Evolutionary conservation across 2,329 filamentous ascomycete genomes (phyloP), one percentile per base, ranked within the genome.

Genomic region (Polytolypa hystricis): DNA sequence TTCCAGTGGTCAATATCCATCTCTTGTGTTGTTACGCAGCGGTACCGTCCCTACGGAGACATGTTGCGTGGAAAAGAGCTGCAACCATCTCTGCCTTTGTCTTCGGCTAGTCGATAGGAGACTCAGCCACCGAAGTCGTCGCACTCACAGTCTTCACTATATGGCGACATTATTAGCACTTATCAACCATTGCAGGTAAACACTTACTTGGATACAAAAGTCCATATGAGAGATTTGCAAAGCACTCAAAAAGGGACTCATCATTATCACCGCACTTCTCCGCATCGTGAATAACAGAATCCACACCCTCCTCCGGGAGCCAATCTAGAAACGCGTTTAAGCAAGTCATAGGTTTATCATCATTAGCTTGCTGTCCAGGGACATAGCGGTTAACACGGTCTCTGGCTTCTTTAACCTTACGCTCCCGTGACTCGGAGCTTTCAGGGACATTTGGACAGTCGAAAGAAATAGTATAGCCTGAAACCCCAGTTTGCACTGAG

Each of bases 311-410:
- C 11, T 18, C 17, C 10, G n/a, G 31, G 10, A 23, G 7, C 31
- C 31, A 33, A 33, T 33, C 31, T n/a, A 21, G 31, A 23, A 33
- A 33, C 4, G 19, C 18, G 10, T n/a, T 11, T 21, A 33, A 12
- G n/a, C 30, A 33, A 3, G 30, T 18, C 7, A 33, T 21, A 19
- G 21, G 10, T 21, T 21, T 33, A 19, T 33, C 17, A 18, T 19
- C 30, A 19, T 33, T 18, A 5, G 28, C 14, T 18, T 33, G 17
- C 18, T 21, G 30, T 4, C n/a, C 18, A 11, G 30, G 30, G 30
- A 33, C 30, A 14, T 21, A 33, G 7, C 18, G 7, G 18, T 18
- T 33, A 4, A 33, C 6, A n/a, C 30, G 15, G 11, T 21, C 30
- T 14, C 30, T 18, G 5, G 30, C 17, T 7, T 5, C n/a, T n/a